Evolutionary conservation across 2,329 filamentous ascomycete species (phyloP), one percentile per base, ranked within the genome.

Genomic region (Coniochaeta prunicola): DNA sequence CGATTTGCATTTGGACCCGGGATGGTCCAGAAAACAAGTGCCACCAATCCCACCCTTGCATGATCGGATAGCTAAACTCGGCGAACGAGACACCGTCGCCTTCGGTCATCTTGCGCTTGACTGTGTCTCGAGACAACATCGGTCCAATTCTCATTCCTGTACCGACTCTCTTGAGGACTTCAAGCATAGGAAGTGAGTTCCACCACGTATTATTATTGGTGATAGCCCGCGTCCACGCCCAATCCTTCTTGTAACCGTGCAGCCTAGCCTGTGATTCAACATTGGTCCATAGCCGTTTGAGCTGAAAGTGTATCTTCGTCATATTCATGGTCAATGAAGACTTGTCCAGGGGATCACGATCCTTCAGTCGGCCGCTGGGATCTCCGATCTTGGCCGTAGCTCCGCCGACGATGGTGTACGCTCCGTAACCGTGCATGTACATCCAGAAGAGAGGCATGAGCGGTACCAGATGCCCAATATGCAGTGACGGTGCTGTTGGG

Each of bases 1-100:
- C 94, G 57, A 99, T 90, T 74, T 99, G 92, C 70, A 97, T 83
- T 69, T 92, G 88, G 10, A 92, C 80, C 54, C 82, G 82, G 26
- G 80, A 79, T 53, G 83, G 80, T 61, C 66, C 71, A 2, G 28
- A 33, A 73, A 90, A 96, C 76, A 97, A 82, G 65, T 90, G 81
- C 90, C 91, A 97, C 84, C 92, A 99, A 71, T 99, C 94, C 89
- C 92, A 97, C 24, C 89, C 92, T 71, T 99, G 94, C 67, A 97
- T 84, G 17, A 99, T 76, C 1, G 96, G 94, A 69, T 99, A 99
- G 45, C 86, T 83, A 72, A 99, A 96, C 70, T 99, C 94, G 36
- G 91, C 88, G 67, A 96, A 89, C 0, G 92, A 96, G 88, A 99
- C 93, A 66, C 94, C 96, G 63, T 94, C 90, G 38, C 91, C 91